Conservation (phyloP, 1,284 basidiomycete genomes). For the Phellopilus nigrolimitatus region DNA sequence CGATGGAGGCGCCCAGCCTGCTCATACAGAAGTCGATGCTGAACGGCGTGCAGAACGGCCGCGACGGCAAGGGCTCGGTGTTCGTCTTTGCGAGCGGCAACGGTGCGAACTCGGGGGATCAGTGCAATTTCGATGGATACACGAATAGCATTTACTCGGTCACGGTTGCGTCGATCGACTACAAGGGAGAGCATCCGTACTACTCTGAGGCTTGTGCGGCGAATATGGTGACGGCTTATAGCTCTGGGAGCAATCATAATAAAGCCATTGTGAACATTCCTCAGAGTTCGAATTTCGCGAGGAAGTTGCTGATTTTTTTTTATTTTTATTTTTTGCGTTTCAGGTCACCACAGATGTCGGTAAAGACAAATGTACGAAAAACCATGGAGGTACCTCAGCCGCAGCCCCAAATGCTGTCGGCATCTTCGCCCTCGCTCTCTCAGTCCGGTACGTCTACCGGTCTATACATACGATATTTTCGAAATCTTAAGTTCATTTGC, state of each 20-base stretch:
- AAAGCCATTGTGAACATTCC: slow-evolving; percentile 74
- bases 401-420: slow-evolving; percentile 95
- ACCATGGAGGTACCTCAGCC: slow-evolving; percentile 98
- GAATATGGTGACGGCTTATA: slow-evolving; percentile 95
- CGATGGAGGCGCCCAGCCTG: slow-evolving; percentile 93
- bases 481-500: slow-evolving; percentile 6
- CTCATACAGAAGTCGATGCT: slow-evolving; percentile 93
- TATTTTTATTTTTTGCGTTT: slow-evolving; percentile 10
- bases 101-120: slow-evolving; percentile 86
- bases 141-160: slow-evolving; percentile 98
- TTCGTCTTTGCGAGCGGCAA: slow-evolving; percentile 99
- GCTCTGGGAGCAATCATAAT: slow-evolving; percentile 75
- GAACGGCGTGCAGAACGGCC: slow-evolving; percentile 93
- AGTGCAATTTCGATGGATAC: slow-evolving; percentile 99
- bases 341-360: slow-evolving; percentile 95
- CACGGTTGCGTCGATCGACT: slow-evolving; percentile 92
- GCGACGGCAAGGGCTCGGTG: slow-evolving; percentile 86
- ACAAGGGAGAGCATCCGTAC: slow-evolving; percentile 89
- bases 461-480: neutral
- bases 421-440: slow-evolving; percentile 83
- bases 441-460: slow-evolving; percentile 59
- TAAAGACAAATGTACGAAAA: slow-evolving; percentile 75
- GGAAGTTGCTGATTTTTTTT: slow-evolving; percentile 21
- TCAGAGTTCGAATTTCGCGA: slow-evolving; percentile 8
- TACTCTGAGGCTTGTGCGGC: slow-evolving; percentile 98